These are phyloP conservation scores for Candida ulmi DNA, from an alignment of 805 yeast species.

Conservation along the genomic window DNA sequence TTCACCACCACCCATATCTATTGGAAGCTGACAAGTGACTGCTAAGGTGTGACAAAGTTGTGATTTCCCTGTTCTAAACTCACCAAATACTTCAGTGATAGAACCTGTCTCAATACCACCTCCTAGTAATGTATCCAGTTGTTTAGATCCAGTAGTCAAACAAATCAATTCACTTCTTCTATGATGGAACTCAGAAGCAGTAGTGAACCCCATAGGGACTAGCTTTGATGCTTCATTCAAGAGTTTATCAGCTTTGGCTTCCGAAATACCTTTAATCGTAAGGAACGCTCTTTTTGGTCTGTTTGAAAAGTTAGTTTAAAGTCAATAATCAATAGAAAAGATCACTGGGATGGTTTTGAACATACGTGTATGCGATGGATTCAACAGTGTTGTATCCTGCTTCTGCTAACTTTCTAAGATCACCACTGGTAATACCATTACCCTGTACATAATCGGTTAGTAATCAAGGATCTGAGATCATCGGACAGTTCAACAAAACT, in stretches of 20 bases:
- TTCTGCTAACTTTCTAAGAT: slow-evolving; percentile 72
- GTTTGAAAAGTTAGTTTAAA: not conserved
- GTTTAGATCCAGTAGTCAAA: slow-evolving; percentile 92
- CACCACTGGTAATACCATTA: slow-evolving; percentile 79
- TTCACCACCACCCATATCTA: slow-evolving; percentile 98
- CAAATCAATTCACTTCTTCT: slow-evolving; percentile 88
- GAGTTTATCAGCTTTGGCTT: slow-evolving; percentile 87
- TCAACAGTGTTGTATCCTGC: slow-evolving; percentile 89
- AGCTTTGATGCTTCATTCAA: slow-evolving; percentile 76
- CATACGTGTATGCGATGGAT: slow-evolving; percentile 78
- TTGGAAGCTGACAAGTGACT: slow-evolving; percentile 92
- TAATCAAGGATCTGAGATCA: not conserved
- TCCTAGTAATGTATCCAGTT: slow-evolving; percentile 85
- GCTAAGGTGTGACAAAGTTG: slow-evolving; percentile 96
- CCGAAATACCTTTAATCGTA: slow-evolving; percentile 86
- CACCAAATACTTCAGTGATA: slow-evolving; percentile 94
- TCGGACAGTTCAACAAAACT: slow-evolving; percentile 4
- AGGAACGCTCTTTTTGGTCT: slow-evolving; percentile 71
- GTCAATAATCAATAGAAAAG: too few relatives aligned
- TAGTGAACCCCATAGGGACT: slow-evolving; percentile 95
- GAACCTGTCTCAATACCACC: slow-evolving; percentile 98
- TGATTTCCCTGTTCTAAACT: slow-evolving; percentile 95
- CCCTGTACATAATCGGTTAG: slow-evolving; percentile 35
- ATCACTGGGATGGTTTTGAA: too few relatives aligned
- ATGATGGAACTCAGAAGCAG: slow-evolving; percentile 90